Evolutionary conservation across 352 stramenopile genomes (phyloP).

Genomic region (Phytophthora fragariaefolia): DNA sequence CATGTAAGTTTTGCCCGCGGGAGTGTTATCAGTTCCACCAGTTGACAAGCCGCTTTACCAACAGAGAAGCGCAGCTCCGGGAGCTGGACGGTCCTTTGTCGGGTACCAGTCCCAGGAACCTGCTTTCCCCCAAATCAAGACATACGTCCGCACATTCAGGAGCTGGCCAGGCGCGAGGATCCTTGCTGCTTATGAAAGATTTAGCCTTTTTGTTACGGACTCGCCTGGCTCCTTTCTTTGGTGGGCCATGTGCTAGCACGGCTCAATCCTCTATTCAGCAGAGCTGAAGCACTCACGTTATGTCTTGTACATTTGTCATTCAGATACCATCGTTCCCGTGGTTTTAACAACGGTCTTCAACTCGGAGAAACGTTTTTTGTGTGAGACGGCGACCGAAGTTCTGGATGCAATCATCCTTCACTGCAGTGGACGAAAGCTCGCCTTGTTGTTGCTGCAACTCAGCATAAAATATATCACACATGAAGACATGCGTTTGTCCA

Average conservation of each 20-base stretch:
- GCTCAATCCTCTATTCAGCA: not conserved
- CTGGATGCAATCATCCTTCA: slow-evolving; percentile 60
- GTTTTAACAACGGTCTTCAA: slow-evolving; percentile 55
- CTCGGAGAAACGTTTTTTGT: slow-evolving; percentile 64
- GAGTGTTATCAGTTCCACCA: not conserved
- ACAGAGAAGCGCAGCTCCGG: slow-evolving; percentile 36
- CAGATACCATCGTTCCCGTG: slow-evolving; percentile 56
- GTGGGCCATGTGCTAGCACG: slow-evolving; percentile 22
- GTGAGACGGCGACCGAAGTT: slow-evolving; percentile 64
- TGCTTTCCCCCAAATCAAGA: slow-evolving; percentile 1
- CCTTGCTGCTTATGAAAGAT: slow-evolving; percentile 62
- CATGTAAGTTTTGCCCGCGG: slow-evolving; percentile 44
- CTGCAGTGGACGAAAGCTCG: slow-evolving; percentile 54
- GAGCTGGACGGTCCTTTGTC: slow-evolving; percentile 35
- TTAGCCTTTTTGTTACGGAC: slow-evolving; percentile 61
- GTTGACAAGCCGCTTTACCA: not conserved
- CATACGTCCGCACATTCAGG: slow-evolving; percentile 9
- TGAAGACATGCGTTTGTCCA: slow-evolving; percentile 56
- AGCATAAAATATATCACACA: slow-evolving; percentile 31
- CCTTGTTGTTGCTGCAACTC: slow-evolving; percentile 44
- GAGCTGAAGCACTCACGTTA: not conserved
- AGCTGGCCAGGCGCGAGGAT: slow-evolving; percentile 35
- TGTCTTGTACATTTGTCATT: not conserved
- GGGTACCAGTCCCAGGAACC: slow-evolving; percentile 19
- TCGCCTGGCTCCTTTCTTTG: slow-evolving; percentile 56